Conservation (phyloP, 257 asterid genomes). For the Rhazya stricta region DNA sequence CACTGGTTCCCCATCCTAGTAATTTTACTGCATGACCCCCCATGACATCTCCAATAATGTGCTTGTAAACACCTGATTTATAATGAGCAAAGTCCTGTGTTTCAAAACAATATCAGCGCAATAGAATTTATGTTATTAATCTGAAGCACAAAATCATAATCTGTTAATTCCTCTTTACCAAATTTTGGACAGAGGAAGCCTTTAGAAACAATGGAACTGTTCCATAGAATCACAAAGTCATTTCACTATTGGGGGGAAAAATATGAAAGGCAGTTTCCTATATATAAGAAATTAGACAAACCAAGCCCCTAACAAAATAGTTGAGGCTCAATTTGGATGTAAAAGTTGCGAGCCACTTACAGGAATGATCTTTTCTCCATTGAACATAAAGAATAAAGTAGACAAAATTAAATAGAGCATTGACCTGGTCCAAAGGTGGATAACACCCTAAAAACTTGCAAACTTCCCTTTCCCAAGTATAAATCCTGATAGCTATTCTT, state of each 20-base stretch:
- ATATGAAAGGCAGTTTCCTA: no score
- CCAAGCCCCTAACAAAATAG: background rate
- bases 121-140: background rate
- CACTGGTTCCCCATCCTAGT: constrained; percentile 90
- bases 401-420: background rate
- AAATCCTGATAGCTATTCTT: background rate
- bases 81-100: constrained; percentile 89
- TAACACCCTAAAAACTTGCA: background rate
- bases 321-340: background rate
- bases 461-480: background rate
- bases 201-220: background rate
- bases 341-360: background rate
- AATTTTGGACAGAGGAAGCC: background rate
- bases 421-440: background rate
- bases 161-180: background rate
- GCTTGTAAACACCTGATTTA: constrained; percentile 88
- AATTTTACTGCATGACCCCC: constrained; percentile 97
- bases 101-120: background rate
- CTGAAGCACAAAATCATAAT: background rate
- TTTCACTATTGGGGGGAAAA: background rate
- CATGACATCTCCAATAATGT: constrained; percentile 58
- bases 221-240: background rate
- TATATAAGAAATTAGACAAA: no score
- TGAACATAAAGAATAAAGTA: background rate
- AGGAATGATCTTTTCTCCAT: background rate